These are phyloP conservation scores for Sugiyamaella lignohabitans DNA, from an alignment of 805 yeast genomes.

Conservation along the genomic window DNA sequence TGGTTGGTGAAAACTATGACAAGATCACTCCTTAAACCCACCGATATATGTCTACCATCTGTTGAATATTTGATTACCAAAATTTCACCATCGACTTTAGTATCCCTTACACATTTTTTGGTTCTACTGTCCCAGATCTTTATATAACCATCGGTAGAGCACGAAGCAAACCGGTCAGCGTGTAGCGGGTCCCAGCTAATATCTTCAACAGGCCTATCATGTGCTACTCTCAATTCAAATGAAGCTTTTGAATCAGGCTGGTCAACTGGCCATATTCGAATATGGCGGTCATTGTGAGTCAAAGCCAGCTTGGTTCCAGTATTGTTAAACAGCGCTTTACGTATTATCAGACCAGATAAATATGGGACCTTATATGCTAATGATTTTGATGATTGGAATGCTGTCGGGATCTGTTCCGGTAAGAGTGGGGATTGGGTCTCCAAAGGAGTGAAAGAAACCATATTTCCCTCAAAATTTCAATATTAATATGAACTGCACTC, in stretches of 20 bases:
- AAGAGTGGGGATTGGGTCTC: background rate
- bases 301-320: conserved; percentile 28
- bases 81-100: conserved; percentile 26
- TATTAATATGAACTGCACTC: no score
- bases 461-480: no score
- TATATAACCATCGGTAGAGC: conserved; percentile 42
- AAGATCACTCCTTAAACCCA: conserved; percentile 37
- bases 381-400: background rate
- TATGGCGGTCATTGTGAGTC: conserved; percentile 25
- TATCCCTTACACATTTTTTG: conserved; percentile 32
- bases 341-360: background rate
- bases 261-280: conserved; percentile 33
- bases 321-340: conserved; percentile 27
- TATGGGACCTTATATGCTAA: background rate
- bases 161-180: conserved; percentile 43
- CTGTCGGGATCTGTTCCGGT: background rate
- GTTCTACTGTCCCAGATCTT: conserved; percentile 42
- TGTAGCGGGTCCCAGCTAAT: conserved; percentile 46
- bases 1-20: conserved; percentile 37
- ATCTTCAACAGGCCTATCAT: conserved; percentile 35
- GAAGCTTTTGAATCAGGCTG: conserved; percentile 32
- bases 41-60: conserved; percentile 43
- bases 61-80: conserved; percentile 35
- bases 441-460: background rate
- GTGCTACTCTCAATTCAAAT: conserved; percentile 37